A percentile compares a stretch with the other conserved stretches of the same genome.
These are phyloP conservation scores for Geotrichum bryndzae DNA, from an alignment of 1,139 yeast genomes.

Conservation along the genomic window DNA sequence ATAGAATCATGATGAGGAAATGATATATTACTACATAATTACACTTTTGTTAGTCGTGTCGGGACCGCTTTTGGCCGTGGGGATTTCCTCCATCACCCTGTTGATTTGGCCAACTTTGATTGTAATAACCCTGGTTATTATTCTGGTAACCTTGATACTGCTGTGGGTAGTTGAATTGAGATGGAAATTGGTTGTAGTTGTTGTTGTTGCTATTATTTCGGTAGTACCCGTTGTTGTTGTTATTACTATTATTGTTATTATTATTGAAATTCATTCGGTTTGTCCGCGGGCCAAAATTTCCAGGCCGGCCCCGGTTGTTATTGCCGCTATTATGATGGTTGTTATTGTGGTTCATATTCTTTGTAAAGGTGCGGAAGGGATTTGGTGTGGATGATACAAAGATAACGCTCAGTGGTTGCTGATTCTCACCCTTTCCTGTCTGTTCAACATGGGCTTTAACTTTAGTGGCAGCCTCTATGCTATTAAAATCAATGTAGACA, in stretches of 20 bases:
- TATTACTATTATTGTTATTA: slow-evolving; percentile 5
- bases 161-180: slow-evolving; percentile 21
- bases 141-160: slow-evolving; percentile 18
- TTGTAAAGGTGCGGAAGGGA: slow-evolving; percentile 20
- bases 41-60: slow-evolving; percentile 9
- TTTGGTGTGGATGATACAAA: slow-evolving; percentile 20
- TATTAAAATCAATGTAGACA: slow-evolving; percentile 22
- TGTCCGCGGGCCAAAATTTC: background rate
- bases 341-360: slow-evolving; percentile 19
- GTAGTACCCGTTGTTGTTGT: background rate
- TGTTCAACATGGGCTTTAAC: slow-evolving; percentile 17
- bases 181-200: slow-evolving; percentile 6
- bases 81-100: slow-evolving; percentile 22
- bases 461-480: slow-evolving; percentile 18
- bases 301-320: slow-evolving; percentile 7
- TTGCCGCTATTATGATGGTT: slow-evolving; percentile 15
- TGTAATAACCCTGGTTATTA: slow-evolving; percentile 5
- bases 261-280: background rate
- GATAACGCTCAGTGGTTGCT: slow-evolving; percentile 7
- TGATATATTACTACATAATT: background rate
- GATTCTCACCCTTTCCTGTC: slow-evolving; percentile 5
- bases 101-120: slow-evolving; percentile 1
- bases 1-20: background rate
- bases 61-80: slow-evolving; percentile 23
- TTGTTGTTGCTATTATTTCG: background rate